Conservation (phyloP, 192 early-diverging fungal species). For the Coemansia sp. region DNA sequence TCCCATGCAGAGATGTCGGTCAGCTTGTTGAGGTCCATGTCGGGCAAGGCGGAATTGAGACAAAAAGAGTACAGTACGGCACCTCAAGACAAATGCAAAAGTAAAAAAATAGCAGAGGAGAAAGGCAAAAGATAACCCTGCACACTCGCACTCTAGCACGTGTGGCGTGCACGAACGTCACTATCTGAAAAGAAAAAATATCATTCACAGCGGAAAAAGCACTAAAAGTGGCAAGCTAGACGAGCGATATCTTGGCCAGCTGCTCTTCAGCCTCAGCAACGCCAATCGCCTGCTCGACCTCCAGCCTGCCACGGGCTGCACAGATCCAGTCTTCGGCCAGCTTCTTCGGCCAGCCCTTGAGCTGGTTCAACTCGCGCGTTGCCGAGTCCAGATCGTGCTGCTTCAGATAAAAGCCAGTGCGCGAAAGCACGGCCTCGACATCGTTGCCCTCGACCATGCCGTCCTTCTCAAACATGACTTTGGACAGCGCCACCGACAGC, state of each 20-base stretch:
- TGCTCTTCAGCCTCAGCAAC: conserved; percentile 57
- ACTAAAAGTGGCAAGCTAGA: conserved; percentile 7
- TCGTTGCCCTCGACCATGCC: conserved; percentile 84
- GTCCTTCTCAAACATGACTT: conserved; percentile 79
- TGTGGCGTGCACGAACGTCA: too few relatives aligned
- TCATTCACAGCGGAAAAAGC: too few relatives aligned
- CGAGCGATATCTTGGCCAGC: conserved; percentile 39
- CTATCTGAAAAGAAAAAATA: too few relatives aligned
- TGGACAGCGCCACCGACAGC: conserved; percentile 67
- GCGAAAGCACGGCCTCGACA: conserved; percentile 79
- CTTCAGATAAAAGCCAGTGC: conserved; percentile 71
- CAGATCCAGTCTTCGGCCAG: conserved; percentile 87
- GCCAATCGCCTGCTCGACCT: conserved; percentile 84
- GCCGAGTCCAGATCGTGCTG: conserved; percentile 82
- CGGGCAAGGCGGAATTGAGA: neutral
- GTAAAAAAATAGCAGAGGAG: neutral
- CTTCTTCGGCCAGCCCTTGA: conserved; percentile 86
- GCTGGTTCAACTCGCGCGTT: conserved; percentile 87
- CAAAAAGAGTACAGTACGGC: neutral
- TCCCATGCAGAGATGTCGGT: conserved; percentile 59
- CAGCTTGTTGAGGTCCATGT: conserved; percentile 46
- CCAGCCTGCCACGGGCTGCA: conserved; percentile 76
- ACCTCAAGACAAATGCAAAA: neutral
- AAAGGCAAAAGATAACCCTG: neutral
- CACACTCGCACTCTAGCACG: too few relatives aligned